Conservation (phyloP, 2,329 filamentous ascomycete species). For the Colletotrichum godetiae region DNA sequence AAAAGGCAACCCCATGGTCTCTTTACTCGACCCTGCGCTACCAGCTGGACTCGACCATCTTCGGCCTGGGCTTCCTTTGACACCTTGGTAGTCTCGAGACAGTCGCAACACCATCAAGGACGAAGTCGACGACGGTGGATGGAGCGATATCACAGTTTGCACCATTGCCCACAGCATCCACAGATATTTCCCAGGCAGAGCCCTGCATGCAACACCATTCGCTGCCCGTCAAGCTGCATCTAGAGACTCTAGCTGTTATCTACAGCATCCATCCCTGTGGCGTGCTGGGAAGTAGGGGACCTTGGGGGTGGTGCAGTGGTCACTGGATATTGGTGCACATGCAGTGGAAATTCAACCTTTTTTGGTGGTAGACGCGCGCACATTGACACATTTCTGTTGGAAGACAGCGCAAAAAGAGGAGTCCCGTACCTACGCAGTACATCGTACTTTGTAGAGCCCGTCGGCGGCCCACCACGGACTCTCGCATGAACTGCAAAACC, state of each 20-base stretch:
- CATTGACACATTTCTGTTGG: constrained; percentile 1
- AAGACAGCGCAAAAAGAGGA: constrained; percentile 2
- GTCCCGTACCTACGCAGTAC: background rate
- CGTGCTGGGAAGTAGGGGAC: background rate
- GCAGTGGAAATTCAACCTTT: background rate
- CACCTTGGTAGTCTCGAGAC: constrained; percentile 22
- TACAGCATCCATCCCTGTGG: constrained; percentile 20
- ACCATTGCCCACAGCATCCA: constrained; percentile 17
- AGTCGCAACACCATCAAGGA: background rate
- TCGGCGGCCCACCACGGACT: constrained; percentile 20
- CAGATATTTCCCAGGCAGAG: constrained; percentile 8
- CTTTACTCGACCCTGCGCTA: constrained; percentile 5
- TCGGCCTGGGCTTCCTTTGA: constrained; percentile 28
- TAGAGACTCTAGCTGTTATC: constrained; percentile 12
- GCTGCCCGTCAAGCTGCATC: constrained; percentile 22
- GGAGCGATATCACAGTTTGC: constrained; percentile 17
- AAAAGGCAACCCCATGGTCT: constrained; percentile 13
- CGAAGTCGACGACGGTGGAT: background rate
- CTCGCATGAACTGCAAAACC: constrained; percentile 36
- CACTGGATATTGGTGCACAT: background rate
- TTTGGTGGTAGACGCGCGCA: background rate
- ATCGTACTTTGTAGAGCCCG: background rate
- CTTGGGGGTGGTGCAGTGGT: background rate
- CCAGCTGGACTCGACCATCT: background rate
- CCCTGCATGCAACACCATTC: constrained; percentile 26